These are phyloP conservation scores for Leptodermis oblonga DNA, from an alignment of 257 asterid species.

Conservation along the genomic window DNA sequence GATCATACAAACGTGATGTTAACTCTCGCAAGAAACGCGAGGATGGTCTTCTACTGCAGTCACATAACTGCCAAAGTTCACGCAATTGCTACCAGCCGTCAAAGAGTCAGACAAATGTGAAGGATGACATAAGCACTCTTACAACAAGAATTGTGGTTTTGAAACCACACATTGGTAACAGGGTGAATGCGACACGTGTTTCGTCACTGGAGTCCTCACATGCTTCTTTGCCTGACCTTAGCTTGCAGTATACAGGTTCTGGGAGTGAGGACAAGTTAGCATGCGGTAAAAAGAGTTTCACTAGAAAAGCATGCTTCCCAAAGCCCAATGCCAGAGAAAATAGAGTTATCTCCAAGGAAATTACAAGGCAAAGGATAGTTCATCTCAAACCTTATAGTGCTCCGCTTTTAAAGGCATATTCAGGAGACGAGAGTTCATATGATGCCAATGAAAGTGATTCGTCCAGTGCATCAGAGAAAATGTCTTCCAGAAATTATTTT, in stretches of 20 bases:
- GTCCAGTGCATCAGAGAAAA: slow-evolving; percentile 48
- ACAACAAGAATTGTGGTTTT: slow-evolving; percentile 80
- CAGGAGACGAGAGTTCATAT: slow-evolving; percentile 85
- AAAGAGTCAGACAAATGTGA: slow-evolving; percentile 35
- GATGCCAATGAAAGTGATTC: slow-evolving; percentile 72
- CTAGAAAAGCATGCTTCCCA: slow-evolving; percentile 29
- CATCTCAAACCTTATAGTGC: slow-evolving; percentile 24
- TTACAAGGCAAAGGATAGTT: slow-evolving; percentile 57
- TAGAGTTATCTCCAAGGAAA: slow-evolving; percentile 57
- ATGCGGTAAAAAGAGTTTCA: slow-evolving; percentile 33
- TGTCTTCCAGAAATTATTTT: slow-evolving; percentile 42
- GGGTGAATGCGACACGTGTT: slow-evolving; percentile 34
- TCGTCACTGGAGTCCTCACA: slow-evolving; percentile 36
- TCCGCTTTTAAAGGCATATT: slow-evolving; percentile 61
- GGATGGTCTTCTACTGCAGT: slow-evolving; percentile 72
- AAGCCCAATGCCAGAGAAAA: slow-evolving; percentile 52
- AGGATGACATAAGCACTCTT: slow-evolving; percentile 26
- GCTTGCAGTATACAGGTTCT: slow-evolving; percentile 26
- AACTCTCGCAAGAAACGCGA: slow-evolving; percentile 46
- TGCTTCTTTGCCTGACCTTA: slow-evolving; percentile 24
- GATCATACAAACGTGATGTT: slow-evolving; percentile 26
- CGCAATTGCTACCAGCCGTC: slow-evolving; percentile 34
- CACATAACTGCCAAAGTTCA: slow-evolving; percentile 37
- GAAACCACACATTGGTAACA: slow-evolving; percentile 67
- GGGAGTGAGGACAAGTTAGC: slow-evolving; percentile 30